Conservation (phyloP, 2,329 filamentous ascomycete genomes). For the Anthostomella pinea region DNA sequence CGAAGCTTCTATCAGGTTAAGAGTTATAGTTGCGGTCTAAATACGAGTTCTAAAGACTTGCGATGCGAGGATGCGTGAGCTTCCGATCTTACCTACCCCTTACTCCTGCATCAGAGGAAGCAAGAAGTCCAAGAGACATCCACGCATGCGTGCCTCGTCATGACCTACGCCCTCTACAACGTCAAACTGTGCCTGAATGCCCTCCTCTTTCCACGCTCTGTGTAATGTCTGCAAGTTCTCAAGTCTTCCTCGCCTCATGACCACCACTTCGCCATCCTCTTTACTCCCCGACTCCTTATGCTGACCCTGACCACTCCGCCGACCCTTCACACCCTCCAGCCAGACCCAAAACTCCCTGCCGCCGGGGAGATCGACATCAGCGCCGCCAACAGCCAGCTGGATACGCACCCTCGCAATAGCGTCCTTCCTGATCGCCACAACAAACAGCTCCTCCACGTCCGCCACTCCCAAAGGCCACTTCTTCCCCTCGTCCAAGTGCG, state of each 20-base stretch:
- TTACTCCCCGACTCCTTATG: too few relatives aligned
- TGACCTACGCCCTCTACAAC: slow-evolving; percentile 23
- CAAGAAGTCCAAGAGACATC: too few relatives aligned
- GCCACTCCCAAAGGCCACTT: slow-evolving; percentile 22
- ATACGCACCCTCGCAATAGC: slow-evolving; percentile 15
- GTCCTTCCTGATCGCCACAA: slow-evolving; percentile 9
- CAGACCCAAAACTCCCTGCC: slow-evolving; percentile 23
- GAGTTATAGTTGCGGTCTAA: too few relatives aligned
- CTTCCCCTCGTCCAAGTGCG: slow-evolving; percentile 20
- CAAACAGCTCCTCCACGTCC: slow-evolving; percentile 19
- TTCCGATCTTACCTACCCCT: too few relatives aligned
- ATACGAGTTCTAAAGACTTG: too few relatives aligned
- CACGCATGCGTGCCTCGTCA: too few relatives aligned
- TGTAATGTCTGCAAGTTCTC: slow-evolving; percentile 13
- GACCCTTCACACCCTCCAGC: slow-evolving; percentile 10
- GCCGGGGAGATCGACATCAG: slow-evolving; percentile 18
- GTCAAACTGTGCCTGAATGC: slow-evolving; percentile 21
- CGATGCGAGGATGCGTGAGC: too few relatives aligned
- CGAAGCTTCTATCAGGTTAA: too few relatives aligned
- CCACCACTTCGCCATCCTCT: too few relatives aligned
- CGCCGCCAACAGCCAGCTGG: slow-evolving; percentile 23
- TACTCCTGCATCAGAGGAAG: too few relatives aligned
- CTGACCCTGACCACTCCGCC: background rate
- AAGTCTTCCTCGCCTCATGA: slow-evolving; percentile 12
- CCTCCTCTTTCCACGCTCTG: slow-evolving; percentile 16